Base-by-base conservation (phyloP, 1,284 basidiomycete species). In the Malassezia yamatoensis region DNA sequence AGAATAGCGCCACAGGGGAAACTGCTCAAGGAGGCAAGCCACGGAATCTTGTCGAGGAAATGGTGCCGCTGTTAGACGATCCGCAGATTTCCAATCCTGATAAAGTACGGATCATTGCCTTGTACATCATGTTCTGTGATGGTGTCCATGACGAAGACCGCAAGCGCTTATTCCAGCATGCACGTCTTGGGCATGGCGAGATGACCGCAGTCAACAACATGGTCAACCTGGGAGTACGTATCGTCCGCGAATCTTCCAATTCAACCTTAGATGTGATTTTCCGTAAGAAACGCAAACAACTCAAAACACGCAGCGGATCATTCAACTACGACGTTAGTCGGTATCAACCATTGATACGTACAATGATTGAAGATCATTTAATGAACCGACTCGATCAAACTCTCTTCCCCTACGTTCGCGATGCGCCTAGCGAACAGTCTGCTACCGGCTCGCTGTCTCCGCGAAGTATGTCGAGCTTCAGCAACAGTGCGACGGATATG, bases 131-230 rank as follows among this genome's bases (percentile, higher is more conserved):
- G 75, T 84, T 86, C 76, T 85, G 90, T 43, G 93, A 98, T 67
- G 94, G 94, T 44, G 93, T 98, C 9, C 90, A 93, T 16, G 93
- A 96, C 56, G 94, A 98, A 73, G 94, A 99, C 77, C 83, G 89
- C 53, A 83, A 90, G 60, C 80, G 94, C 55, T 77, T 99, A 56
- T 98, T 93, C 75, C 91, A 96, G 75, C 94, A 99, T 74, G 94
- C 94, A n/a, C 81, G 89, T 34, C 78, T 99, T 44, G 82, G 83
- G 3, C 77, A 91, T 51, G 81, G 87, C 20, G 94, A 99, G 73
- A 90, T 94, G 78, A 93, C 96, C 68, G 87, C 90, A 33, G 81
- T 96, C 45, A 91, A 96, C 76, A 87, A 90, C 37, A 78, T 98
- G 55, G 79, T 83, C 5, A 81, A 86, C 67, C 78, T 98, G 35